Evolutionary conservation across 768 basidiomycete species (phyloP).

Genomic region (Amanita jacksonii): DNA sequence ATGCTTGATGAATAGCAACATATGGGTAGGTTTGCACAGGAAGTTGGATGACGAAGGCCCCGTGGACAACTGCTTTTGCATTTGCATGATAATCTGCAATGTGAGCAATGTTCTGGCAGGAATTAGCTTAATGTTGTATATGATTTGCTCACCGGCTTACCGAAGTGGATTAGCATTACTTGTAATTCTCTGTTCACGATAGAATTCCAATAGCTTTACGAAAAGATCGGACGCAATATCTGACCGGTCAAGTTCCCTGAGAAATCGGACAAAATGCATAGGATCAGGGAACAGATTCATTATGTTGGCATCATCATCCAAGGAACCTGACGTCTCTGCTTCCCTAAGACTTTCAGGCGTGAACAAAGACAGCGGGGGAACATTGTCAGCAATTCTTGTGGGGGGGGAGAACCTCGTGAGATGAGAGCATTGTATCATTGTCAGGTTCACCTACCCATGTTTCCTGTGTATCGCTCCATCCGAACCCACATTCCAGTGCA

Average conservation of each 20-base stretch:
- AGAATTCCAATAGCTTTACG: conserved; percentile 61
- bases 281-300: conserved; percentile 75
- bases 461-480: conserved; percentile 39
- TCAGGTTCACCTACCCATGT: conserved; percentile 30
- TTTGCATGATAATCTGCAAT: conserved; percentile 73
- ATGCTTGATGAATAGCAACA: conserved; percentile 77
- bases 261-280: conserved; percentile 49
- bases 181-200: conserved; percentile 36
- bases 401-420: no score
- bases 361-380: conserved; percentile 30
- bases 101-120: conserved; percentile 51
- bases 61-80: conserved; percentile 61
- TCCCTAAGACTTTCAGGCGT: conserved; percentile 40
- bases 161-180: conserved; percentile 39
- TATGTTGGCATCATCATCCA: conserved; percentile 43
- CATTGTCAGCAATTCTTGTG: no score
- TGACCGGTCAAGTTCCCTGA: conserved; percentile 54
- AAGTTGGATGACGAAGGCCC: conserved; percentile 48
- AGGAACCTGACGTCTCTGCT: conserved; percentile 31
- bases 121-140: not conserved
- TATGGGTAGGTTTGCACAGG: conserved; percentile 52
- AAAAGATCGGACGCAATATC: conserved; percentile 72
- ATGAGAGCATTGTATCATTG: no score
- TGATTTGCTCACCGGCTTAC: conserved; percentile 35
- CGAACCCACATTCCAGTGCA: conserved; percentile 46